Base-by-base conservation (phyloP, 2,329 filamentous ascomycete species). In the Akanthomyces uredinophilus region DNA sequence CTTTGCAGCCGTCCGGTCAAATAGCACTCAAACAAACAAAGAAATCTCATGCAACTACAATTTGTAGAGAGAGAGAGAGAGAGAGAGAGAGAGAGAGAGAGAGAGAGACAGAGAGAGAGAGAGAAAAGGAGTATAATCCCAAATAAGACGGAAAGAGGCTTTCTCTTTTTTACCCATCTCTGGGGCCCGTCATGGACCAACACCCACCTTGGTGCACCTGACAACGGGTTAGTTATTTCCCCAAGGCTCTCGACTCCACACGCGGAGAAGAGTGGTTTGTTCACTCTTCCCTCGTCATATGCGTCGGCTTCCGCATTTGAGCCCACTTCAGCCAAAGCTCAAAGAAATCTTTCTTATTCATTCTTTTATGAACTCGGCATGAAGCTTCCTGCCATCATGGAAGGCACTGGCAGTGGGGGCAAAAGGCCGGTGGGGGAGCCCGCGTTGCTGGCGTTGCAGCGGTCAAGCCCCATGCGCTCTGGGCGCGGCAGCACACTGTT, bases 401-500 rank as follows among this genome's bases (percentile, higher is more conserved):
- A 29, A 20, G 43, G 24, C 37, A 52, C 18, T 14, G 35, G 22
- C 20, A 29, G n/a, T 4, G 39, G 53, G 55, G 55, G 27, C 20
- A 58, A 13, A 18, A n/a, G 27, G 55, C 22, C 27, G 37, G 35
- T n/a, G 52, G 29, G 8, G 29, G 16, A 29, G 27, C 49, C 49
- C 10, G 52, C 18, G 35, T 10, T 24, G 27, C 43, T 22, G 20
- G 7, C 10, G 55, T 52, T 60, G 47, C 47, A 60, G 46, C 57
- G 57, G 37, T 60, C 57, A 10, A 44, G 47, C 29, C 57, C 57
- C 47, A 60, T 43, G 13, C 47, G 35, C 47, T 52, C 46, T 10
- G 57, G 24, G 18, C 24, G 57, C 37, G 46, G 57, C 57, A 52
- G 46, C 22, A 58, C 24, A 27, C 44, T 44, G 13, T 7, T 39